phyloP scores from a whole-genome alignment of 768 basidiomycete species.

The Rhizopogon salebrosus region DNA sequence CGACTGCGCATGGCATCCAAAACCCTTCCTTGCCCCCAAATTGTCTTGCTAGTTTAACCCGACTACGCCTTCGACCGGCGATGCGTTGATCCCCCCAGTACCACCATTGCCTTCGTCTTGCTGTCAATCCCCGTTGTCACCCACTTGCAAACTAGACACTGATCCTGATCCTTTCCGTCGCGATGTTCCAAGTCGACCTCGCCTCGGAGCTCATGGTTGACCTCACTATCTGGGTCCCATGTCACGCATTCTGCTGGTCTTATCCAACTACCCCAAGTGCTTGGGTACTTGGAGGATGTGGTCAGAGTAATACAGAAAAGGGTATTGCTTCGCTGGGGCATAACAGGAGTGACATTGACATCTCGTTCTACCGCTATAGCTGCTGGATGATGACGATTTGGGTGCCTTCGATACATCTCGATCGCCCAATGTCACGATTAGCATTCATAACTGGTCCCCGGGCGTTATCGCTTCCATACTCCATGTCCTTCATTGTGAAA shows the following conservation, averaged over 20 bases:
- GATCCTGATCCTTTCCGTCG: conserved; percentile 63
- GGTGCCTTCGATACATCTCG: conserved; percentile 57
- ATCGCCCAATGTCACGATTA: neutral
- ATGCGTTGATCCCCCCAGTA: conserved; percentile 50
- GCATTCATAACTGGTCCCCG: conserved; percentile 19
- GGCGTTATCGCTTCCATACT: conserved; percentile 62
- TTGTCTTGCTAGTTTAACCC: conserved; percentile 62
- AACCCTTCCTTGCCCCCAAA: conserved; percentile 35
- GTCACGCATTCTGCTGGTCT: conserved; percentile 64
- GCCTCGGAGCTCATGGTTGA: conserved; percentile 68
- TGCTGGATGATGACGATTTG: conserved; percentile 67
- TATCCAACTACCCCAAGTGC: conserved; percentile 55
- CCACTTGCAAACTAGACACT: conserved; percentile 37
- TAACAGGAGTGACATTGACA: conserved; percentile 43
- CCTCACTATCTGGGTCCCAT: conserved; percentile 54
- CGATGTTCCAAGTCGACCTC: conserved; percentile 41
- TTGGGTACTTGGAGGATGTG: conserved; percentile 66
- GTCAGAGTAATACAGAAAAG: conserved; percentile 53
- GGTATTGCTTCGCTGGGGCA: conserved; percentile 42
- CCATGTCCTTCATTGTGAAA: conserved; percentile 35
- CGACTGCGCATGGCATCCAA: conserved; percentile 22
- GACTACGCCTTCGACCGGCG: conserved; percentile 35
- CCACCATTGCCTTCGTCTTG: conserved; percentile 55
- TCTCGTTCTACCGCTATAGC: conserved; percentile 48
- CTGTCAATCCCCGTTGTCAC: conserved; percentile 37